Evolutionary conservation across 331 rosid species (phyloP).

Genomic region (Malus hybrid): DNA sequence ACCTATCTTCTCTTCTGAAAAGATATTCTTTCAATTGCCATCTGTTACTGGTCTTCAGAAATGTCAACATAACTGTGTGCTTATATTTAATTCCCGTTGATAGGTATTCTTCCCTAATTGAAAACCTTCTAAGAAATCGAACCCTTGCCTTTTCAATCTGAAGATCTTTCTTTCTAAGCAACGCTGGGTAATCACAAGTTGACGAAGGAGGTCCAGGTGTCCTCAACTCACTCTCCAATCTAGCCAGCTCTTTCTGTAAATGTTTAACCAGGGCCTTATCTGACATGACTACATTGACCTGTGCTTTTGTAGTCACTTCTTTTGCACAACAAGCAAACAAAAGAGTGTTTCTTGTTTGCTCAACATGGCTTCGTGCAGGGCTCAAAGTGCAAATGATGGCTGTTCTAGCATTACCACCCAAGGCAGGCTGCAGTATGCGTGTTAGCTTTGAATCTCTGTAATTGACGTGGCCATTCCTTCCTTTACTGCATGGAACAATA

Average conservation of each 20-base stretch:
- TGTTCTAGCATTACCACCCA: conserved; percentile 99
- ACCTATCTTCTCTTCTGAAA: not conserved
- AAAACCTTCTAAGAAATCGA: not conserved
- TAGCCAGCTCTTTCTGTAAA: conserved; percentile 87
- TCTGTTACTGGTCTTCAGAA: not conserved
- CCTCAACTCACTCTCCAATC: conserved; percentile 91
- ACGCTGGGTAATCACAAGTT: conserved; percentile 50
- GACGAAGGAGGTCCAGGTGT: conserved; percentile 62
- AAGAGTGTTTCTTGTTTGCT: conserved; percentile 97
- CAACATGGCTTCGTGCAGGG: conserved; percentile 95
- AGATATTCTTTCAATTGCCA: not conserved
- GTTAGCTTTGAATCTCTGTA: conserved; percentile 98
- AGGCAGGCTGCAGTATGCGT: conserved; percentile 91
- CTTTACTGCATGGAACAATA: conserved; percentile 65
- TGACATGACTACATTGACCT: conserved; percentile 97
- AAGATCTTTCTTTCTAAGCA: conserved; percentile 90
- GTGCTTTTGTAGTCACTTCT: conserved; percentile 97
- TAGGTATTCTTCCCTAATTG: not conserved
- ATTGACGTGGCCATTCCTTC: conserved; percentile 84
- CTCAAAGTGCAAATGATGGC: conserved; percentile 97
- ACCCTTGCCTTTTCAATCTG: conserved; percentile 80
- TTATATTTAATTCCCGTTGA: not conserved
- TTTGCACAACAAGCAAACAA: conserved; percentile 97
- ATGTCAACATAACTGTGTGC: not conserved
- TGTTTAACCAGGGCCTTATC: conserved; percentile 98